Percentiles rank a stretch among this genome's conserved stretches.
Evolutionary conservation across 106 monocot genomes (phyloP).

Genomic region (Cymbidium sinense): DNA sequence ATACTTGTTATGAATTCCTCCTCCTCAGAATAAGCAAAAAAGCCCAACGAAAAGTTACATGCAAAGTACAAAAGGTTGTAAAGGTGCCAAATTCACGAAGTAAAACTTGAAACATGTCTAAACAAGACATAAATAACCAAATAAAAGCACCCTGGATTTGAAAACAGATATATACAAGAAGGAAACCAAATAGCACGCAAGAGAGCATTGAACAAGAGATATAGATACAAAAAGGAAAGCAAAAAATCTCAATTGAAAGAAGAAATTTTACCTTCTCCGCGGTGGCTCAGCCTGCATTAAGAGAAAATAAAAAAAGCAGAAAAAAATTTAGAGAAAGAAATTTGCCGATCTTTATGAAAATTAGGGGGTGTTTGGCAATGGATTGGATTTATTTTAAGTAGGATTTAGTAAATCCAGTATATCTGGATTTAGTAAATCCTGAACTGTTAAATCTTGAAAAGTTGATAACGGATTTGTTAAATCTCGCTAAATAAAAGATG

Average conservation of each 20-base stretch:
- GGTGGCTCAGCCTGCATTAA: background rate
- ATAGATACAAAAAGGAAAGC: background rate
- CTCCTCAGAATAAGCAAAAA: background rate
- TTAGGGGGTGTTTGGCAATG: too few relatives aligned
- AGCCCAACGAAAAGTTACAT: background rate
- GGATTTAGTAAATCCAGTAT: too few relatives aligned
- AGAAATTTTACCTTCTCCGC: constrained; percentile 4
- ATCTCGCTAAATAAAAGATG: too few relatives aligned
- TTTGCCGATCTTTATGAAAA: background rate
- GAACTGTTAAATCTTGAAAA: too few relatives aligned
- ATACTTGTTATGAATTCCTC: background rate
- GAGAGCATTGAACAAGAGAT: background rate
- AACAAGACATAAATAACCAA: background rate
- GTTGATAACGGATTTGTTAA: too few relatives aligned
- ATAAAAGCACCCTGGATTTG: background rate
- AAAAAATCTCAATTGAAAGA: background rate
- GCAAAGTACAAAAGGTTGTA: background rate
- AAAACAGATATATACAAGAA: background rate
- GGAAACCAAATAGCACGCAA: too few relatives aligned
- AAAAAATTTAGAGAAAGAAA: background rate
- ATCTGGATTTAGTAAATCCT: too few relatives aligned
- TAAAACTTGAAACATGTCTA: background rate
- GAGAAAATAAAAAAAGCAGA: background rate
- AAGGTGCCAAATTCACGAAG: background rate
- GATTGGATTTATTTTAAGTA: too few relatives aligned